Evolutionary conservation across 148 eudicot species (phyloP).

Genomic region (Rhododendron mucronatum): DNA sequence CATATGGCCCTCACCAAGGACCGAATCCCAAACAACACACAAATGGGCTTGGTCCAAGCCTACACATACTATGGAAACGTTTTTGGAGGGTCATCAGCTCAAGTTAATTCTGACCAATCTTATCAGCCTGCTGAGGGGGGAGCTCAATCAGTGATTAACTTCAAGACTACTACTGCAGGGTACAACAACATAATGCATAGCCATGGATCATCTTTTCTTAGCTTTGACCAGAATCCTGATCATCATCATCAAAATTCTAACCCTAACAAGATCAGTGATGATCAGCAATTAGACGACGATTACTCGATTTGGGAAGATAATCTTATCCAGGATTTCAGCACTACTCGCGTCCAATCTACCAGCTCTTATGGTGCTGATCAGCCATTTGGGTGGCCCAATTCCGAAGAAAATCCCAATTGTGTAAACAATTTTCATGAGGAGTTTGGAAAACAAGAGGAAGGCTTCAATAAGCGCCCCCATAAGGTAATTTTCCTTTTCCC

Average conservation of each 20-base stretch:
- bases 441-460: not conserved
- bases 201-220: constrained; percentile 15
- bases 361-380: constrained; percentile 9
- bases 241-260: not conserved
- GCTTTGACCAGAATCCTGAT: constrained; percentile 10
- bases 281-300: not conserved
- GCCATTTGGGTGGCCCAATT: constrained; percentile 13
- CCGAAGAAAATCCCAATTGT: not conserved
- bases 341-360: constrained; percentile 10
- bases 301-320: constrained; percentile 5
- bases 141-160: constrained; percentile 10
- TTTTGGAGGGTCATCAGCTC: constrained; percentile 27
- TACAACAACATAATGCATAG: not conserved
- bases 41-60: constrained; percentile 1
- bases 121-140: constrained; percentile 1
- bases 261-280: not conserved
- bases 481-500: not conserved
- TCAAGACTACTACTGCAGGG: not conserved
- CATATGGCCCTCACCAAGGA: constrained; percentile 68
- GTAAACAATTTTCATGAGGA: not conserved
- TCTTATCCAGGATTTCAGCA: constrained; percentile 3
- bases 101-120: constrained; percentile 27
- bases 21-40: constrained; percentile 4
- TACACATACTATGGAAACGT: constrained; percentile 29
- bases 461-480: not conserved